A percentile compares a stretch with the other conserved stretches of the same genome.
phyloP scores from a whole-genome alignment of 2,329 filamentous ascomycete genomes.

The Trichoderma sp. region DNA sequence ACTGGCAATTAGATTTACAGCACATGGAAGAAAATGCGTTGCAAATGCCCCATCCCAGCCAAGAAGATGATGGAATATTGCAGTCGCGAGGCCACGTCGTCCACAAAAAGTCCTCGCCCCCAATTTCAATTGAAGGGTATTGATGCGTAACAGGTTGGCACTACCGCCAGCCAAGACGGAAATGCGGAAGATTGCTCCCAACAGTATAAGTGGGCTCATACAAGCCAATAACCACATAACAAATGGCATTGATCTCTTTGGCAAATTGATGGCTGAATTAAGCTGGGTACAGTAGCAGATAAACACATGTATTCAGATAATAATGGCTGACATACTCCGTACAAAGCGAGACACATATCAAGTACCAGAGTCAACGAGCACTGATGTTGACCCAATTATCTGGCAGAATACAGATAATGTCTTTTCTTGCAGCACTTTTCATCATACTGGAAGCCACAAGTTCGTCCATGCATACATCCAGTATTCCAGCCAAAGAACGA shows the following conservation, averaged over 20 bases:
- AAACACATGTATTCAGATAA: neutral
- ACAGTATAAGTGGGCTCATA: neutral
- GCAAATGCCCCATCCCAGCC: neutral
- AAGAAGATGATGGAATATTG: neutral
- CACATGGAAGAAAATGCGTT: neutral
- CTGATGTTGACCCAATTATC: neutral
- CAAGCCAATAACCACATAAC: neutral
- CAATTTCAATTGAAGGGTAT: neutral
- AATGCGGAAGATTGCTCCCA: neutral
- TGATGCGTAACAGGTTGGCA: neutral
- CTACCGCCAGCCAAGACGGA: neutral
- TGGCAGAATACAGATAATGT: neutral
- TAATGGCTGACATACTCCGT: too few species aligned
- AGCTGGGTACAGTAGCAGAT: neutral
- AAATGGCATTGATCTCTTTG: neutral
- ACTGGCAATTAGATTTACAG: neutral
- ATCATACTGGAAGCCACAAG: neutral
- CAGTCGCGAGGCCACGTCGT: neutral
- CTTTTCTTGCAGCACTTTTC: neutral
- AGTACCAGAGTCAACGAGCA: neutral
- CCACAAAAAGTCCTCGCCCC: neutral
- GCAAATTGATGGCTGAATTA: neutral
- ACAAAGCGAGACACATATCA: neutral
- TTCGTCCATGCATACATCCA: neutral
- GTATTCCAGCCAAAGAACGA: neutral